Percentiles rank a stretch among this genome's conserved stretches.
phyloP scores from a whole-genome alignment of 2,329 filamentous ascomycete genomes.

The Fusarium sp. region DNA sequence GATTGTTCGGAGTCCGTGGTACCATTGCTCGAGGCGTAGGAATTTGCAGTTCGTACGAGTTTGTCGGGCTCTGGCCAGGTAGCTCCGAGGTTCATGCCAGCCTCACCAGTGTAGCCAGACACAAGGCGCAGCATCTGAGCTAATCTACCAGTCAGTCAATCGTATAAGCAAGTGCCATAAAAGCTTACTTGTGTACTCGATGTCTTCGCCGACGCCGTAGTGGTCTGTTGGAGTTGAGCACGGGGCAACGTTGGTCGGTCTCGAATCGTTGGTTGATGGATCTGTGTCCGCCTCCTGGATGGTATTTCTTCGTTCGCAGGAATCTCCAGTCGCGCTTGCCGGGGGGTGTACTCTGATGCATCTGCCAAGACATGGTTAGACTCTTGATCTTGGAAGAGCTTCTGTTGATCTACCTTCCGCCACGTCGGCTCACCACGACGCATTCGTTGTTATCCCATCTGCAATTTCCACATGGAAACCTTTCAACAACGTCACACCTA shows the following conservation, averaged over 20 bases:
- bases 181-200: background rate
- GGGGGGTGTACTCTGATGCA: background rate
- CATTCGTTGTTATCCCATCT: slow-evolving; percentile 77
- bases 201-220: background rate
- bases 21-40: slow-evolving; percentile 49
- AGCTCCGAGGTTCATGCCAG: background rate
- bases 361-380: background rate
- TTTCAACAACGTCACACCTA: slow-evolving; percentile 90
- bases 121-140: background rate
- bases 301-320: background rate
- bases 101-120: background rate
- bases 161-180: too few species aligned
- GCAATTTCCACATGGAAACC: slow-evolving; percentile 87
- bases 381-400: slow-evolving; percentile 11
- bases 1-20: background rate
- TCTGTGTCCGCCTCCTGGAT: background rate
- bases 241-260: background rate
- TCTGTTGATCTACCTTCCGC: background rate
- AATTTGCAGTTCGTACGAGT: background rate
- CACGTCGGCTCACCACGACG: background rate
- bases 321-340: background rate
- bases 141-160: background rate
- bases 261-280: background rate
- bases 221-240: background rate
- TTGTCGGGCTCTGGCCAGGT: background rate